Conservation (phyloP, 371 early-diverging fungal genomes). For the Syncephalis plumigaleata region DNA sequence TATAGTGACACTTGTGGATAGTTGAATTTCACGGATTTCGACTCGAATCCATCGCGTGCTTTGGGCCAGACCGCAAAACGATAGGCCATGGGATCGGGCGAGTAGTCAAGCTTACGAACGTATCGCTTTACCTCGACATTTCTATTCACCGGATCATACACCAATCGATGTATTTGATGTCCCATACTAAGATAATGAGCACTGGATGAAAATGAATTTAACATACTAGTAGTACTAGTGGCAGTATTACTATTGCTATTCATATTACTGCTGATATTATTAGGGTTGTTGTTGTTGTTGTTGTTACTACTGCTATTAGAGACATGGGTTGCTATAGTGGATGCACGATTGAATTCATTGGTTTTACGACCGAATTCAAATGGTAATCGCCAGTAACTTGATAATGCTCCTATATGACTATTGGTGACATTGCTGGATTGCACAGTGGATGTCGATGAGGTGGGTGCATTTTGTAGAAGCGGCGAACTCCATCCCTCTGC, state of each 20-base stretch:
- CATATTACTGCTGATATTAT: background rate
- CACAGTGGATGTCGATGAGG: background rate
- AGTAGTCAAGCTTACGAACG: conserved; percentile 47
- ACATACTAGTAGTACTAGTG: conserved; percentile 2
- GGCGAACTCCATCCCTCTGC: no score
- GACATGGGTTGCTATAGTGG: background rate
- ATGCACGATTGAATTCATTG: background rate
- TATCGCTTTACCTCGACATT: conserved; percentile 83
- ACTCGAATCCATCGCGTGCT: conserved; percentile 32
- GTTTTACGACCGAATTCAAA: background rate
- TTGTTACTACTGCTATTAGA: background rate
- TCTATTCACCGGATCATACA: conserved; percentile 45
- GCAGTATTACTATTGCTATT: background rate
- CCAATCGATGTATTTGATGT: conserved; percentile 63
- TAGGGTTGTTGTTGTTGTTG: background rate
- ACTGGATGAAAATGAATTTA: background rate
- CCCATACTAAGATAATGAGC: conserved; percentile 65
- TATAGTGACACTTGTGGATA: conserved; percentile 60
- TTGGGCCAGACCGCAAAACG: conserved; percentile 81
- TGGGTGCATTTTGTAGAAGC: no score
- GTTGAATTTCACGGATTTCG: conserved; percentile 34
- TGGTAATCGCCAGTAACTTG: background rate
- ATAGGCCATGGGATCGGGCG: conserved; percentile 38
- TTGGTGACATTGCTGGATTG: conserved; percentile 2
- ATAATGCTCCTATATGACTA: no score